Evolutionary conservation across 352 stramenopile genomes (phyloP).

Genomic region (Phytophthora cajani): DNA sequence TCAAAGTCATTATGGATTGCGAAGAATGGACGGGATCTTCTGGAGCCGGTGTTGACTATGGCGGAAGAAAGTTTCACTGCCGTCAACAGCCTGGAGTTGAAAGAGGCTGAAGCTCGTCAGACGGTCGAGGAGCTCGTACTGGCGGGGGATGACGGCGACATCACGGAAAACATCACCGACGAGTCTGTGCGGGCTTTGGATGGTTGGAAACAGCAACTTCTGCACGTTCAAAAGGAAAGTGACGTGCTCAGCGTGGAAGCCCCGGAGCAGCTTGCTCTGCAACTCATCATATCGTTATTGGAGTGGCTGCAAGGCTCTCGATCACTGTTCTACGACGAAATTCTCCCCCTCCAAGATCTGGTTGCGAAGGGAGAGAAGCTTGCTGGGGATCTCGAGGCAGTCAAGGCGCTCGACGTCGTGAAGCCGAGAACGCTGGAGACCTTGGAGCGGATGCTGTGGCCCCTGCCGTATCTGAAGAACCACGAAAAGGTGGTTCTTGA

Average conservation of each 20-base stretch:
- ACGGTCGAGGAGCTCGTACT: slow-evolving; percentile 68
- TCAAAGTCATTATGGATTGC: slow-evolving; percentile 28
- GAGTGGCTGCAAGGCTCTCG: slow-evolving; percentile 81
- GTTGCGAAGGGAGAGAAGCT: slow-evolving; percentile 60
- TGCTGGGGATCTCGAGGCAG: slow-evolving; percentile 33
- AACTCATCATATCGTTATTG: slow-evolving; percentile 63
- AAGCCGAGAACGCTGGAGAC: slow-evolving; percentile 44
- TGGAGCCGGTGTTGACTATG: slow-evolving; percentile 68
- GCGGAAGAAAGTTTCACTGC: slow-evolving; percentile 68
- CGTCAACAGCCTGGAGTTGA: slow-evolving; percentile 71
- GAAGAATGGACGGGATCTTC: slow-evolving; percentile 43
- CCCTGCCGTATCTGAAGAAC: slow-evolving; percentile 67
- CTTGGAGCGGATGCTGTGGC: slow-evolving; percentile 71
- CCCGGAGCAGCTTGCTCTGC: slow-evolving; percentile 61
- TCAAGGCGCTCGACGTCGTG: slow-evolving; percentile 30
- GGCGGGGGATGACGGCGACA: slow-evolving; percentile 35
- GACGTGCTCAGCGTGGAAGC: slow-evolving; percentile 71
- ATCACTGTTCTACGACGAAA: slow-evolving; percentile 84
- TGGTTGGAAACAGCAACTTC: slow-evolving; percentile 71
- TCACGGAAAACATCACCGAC: slow-evolving; percentile 51
- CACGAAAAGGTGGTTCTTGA: slow-evolving; percentile 72
- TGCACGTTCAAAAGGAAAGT: slow-evolving; percentile 62
- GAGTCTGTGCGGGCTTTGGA: slow-evolving; percentile 79
- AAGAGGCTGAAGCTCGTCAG: slow-evolving; percentile 66
- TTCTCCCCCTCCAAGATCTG: slow-evolving; percentile 67